Evolutionary conservation across 1,139 yeast species (phyloP), one percentile per base, ranked within the genome.

Genomic region (Eremothecium cymbalariae): DNA sequence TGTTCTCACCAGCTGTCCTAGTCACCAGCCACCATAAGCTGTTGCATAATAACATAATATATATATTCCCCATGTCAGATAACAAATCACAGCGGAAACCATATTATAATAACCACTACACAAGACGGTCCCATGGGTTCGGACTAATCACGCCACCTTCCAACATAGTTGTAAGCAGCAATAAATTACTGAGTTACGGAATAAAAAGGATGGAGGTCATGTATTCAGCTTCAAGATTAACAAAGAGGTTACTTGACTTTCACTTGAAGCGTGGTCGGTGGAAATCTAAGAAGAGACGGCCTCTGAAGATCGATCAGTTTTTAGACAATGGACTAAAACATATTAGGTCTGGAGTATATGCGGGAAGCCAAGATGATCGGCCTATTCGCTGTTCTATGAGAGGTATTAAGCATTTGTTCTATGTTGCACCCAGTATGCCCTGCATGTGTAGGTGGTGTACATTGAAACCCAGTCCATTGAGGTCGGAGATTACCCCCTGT

Each of bases 401-500:
- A 21, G 53, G 52, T 2, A 30, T 39, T 8, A 35, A 35, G 7
- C 53, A 48, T 26, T 43, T 38, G 7, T 27, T 32, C 15, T 28
- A 35, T 21, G 32, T 43, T n/a, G 41, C 33, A 13, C 36, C 43
- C 2, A 44, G 42, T 2, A 15, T 28, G 14, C 28, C 34, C 14
- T 49, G 55, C 29, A 28, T 33, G 11, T 50, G 53, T 23, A 44
- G 31, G 28, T 31, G 36, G 15, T 34, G 36, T 8, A 28, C 47
- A 1, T n/a, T 47, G 18, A 38, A 34, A 18, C 45, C 48, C 3
- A 51, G 54, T 29, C 53, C 52, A n/a, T 31, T 50, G 29, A 32
- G 31, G 22, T 31, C 31, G 8, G 41, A 40, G 11, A 40, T 40
- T 15, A 35, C 35, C 28, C 4, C 13, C 15, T 21, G 12, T 13